Evolutionary conservation across 2,329 filamentous ascomycete genomes (phyloP).

Genomic region (Calonectria pseudoreteaudii): DNA sequence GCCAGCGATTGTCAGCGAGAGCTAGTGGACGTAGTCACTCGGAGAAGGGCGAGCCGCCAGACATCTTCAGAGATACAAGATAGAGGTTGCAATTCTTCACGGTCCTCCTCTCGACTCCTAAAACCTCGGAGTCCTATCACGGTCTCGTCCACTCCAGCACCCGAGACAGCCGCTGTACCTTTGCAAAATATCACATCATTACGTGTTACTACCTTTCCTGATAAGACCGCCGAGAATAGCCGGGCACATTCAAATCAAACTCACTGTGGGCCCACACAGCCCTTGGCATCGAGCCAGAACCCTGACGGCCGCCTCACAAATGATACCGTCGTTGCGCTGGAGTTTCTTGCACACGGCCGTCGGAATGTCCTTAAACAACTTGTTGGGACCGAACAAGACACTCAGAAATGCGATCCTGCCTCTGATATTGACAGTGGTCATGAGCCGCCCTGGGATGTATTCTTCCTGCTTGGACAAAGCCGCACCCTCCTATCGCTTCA

Average conservation of each 20-base stretch:
- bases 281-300: background rate
- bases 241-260: no score
- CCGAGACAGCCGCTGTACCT: no score
- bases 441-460: background rate
- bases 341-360: constrained; percentile 11
- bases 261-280: background rate
- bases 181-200: no score
- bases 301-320: background rate
- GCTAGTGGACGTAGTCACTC: background rate
- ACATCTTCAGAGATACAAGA: no score
- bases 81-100: background rate
- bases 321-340: constrained; percentile 1
- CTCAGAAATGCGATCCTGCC: no score
- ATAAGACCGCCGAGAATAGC: no score
- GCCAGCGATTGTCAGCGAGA: background rate
- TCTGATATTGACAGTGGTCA: no score
- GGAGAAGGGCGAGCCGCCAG: background rate
- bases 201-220: no score
- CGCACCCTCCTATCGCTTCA: background rate
- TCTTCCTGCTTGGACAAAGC: background rate
- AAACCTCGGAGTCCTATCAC: no score
- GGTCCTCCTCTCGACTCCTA: no score
- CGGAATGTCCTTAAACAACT: constrained; percentile 1
- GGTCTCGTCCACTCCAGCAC: no score
- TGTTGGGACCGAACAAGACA: background rate